phyloP scores from a whole-genome alignment of 192 early-diverging fungal genomes.

The Gaertneriomyces semiglobifer region DNA sequence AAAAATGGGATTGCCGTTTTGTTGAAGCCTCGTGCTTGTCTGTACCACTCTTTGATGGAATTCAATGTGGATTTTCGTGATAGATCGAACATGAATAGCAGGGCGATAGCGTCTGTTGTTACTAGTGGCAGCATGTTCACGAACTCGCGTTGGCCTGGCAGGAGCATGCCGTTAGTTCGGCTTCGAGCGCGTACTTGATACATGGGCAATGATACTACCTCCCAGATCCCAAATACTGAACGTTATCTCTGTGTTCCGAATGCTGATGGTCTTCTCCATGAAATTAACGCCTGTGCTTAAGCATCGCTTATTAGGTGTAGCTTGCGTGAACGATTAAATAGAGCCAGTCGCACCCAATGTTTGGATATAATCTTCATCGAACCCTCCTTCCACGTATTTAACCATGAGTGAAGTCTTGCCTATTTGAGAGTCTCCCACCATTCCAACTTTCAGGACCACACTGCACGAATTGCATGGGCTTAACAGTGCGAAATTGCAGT shows the following conservation, averaged over 20 bases:
- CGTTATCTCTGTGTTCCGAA: conserved; percentile 87
- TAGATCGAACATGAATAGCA: conserved; percentile 96
- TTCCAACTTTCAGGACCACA: conserved; percentile 90
- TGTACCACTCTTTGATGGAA: conserved; percentile 92
- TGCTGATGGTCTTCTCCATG: conserved; percentile 92
- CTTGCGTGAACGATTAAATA: background rate
- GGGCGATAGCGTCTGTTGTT: conserved; percentile 91
- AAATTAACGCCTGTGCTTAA: conserved; percentile 78
- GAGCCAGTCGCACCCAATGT: conserved; percentile 67
- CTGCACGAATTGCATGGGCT: conserved; percentile 25
- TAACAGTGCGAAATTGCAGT: too few species aligned
- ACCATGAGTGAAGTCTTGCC: conserved; percentile 97
- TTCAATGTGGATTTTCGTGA: conserved; percentile 88
- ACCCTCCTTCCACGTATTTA: conserved; percentile 93
- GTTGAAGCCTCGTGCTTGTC: conserved; percentile 93
- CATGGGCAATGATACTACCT: conserved; percentile 48
- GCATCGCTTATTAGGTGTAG: background rate
- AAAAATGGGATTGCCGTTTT: conserved; percentile 93
- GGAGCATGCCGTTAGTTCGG: conserved; percentile 11
- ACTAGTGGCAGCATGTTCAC: conserved; percentile 97
- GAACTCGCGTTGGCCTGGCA: conserved; percentile 87
- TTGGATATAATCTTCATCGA: conserved; percentile 93
- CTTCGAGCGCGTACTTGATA: background rate
- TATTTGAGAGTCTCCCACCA: conserved; percentile 95
- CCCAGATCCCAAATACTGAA: conserved; percentile 99